phyloP scores from a whole-genome alignment of 805 yeast genomes.

The Yarrowia osloensis region DNA sequence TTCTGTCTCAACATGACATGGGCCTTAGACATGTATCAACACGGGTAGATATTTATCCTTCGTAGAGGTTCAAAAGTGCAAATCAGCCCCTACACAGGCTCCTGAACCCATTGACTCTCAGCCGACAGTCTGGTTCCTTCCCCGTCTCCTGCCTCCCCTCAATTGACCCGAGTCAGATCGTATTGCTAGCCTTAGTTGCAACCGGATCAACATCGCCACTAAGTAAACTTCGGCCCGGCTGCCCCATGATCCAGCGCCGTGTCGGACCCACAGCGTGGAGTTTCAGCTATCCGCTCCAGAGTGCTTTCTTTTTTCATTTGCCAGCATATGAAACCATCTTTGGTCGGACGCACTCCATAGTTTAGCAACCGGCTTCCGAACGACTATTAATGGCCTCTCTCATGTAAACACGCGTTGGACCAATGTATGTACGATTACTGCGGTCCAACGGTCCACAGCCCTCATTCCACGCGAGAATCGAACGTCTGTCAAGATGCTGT shows the following conservation, averaged over 20 bases:
- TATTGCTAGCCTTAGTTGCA: background rate
- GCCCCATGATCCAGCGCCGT: slow-evolving; percentile 8
- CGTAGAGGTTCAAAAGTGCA: too few species aligned
- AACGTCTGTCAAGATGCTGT: background rate
- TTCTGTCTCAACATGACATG: background rate
- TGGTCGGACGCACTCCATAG: background rate
- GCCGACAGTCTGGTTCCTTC: too few species aligned
- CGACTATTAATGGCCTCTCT: background rate
- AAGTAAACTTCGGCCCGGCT: background rate
- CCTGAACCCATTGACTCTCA: too few species aligned
- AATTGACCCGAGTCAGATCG: background rate
- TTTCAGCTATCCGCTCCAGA: background rate
- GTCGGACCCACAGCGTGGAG: background rate
- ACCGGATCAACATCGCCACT: slow-evolving; percentile 9
- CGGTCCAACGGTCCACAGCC: background rate
- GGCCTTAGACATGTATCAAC: too few species aligned
- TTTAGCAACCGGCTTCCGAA: background rate
- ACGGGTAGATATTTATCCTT: too few species aligned
- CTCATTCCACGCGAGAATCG: background rate
- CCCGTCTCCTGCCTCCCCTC: too few species aligned
- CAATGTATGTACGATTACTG: background rate
- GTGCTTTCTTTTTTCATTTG: background rate
- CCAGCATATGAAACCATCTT: slow-evolving; percentile 5
- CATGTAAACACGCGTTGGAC: background rate
- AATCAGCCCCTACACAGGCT: too few species aligned